phyloP scores from a whole-genome alignment of 768 basidiomycete species.

The Boletus rufocinnamomeus region DNA sequence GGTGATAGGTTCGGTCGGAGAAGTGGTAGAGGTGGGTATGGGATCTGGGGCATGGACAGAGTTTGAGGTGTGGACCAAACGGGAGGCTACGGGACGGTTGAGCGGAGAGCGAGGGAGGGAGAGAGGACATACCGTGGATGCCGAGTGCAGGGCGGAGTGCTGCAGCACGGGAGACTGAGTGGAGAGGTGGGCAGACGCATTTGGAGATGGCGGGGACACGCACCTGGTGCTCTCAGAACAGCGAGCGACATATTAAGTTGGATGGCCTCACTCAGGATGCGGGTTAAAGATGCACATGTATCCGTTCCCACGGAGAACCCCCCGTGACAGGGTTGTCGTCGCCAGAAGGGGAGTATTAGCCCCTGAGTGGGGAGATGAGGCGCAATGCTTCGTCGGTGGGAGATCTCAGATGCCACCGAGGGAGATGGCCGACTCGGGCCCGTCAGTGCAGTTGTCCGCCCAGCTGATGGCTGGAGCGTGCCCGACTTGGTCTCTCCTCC shows the following conservation, averaged over 20 bases:
- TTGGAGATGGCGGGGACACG: conserved; percentile 33
- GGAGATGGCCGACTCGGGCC: neutral
- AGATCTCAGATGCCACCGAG: neutral
- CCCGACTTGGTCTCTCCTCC: conserved; percentile 1
- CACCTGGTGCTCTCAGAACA: conserved; percentile 39
- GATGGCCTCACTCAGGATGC: neutral
- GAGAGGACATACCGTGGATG: conserved; percentile 39
- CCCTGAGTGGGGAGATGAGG: conserved; percentile 14
- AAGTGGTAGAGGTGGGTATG: conserved; percentile 46
- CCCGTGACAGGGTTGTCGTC: conserved; percentile 3
- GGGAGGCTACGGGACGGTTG: conserved; percentile 41
- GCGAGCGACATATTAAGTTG: conserved; percentile 45
- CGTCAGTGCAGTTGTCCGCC: neutral
- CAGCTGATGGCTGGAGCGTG: neutral
- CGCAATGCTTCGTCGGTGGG: neutral
- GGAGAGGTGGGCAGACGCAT: conserved; percentile 25
- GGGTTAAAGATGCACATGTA: neutral
- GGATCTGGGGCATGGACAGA: conserved; percentile 43
- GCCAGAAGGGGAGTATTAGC: neutral
- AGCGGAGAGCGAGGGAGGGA: conserved; percentile 12
- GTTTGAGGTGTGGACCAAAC: conserved; percentile 58
- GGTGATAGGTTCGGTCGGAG: conserved; percentile 59
- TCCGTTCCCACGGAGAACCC: conserved; percentile 19
- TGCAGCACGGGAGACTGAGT: conserved; percentile 37
- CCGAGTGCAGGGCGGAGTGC: conserved; percentile 48